These are phyloP conservation scores for Pseudozyma hubeiensis DNA, from an alignment of 1,284 basidiomycete species.

Conservation along the genomic window DNA sequence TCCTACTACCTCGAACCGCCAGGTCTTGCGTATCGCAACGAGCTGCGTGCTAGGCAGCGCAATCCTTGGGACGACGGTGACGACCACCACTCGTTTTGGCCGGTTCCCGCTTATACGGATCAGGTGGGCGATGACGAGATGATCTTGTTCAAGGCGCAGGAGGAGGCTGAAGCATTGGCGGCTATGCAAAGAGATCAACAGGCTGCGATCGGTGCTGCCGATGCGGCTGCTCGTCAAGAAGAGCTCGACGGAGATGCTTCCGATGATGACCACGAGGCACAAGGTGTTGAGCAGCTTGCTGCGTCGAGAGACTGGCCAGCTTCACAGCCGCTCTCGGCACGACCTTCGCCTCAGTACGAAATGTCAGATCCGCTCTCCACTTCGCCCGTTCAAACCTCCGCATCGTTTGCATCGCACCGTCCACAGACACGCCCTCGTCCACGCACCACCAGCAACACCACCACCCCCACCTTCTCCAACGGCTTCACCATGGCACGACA, in stretches of 20 bases:
- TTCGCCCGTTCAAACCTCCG: not conserved
- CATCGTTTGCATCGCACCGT: not conserved
- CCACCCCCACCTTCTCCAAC: constrained; percentile 13
- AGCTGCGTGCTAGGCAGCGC: constrained; percentile 11
- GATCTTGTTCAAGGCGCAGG: constrained; percentile 50
- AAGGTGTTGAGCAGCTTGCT: constrained; percentile 1
- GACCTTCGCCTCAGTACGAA: constrained; percentile 34
- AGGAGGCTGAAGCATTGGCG: constrained; percentile 24
- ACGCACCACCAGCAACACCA: constrained; percentile 13
- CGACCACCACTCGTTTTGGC: constrained; percentile 13
- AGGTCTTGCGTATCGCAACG: constrained; percentile 21
- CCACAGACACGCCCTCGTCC: constrained; percentile 1
- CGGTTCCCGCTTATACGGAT: constrained; percentile 39
- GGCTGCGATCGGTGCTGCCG: not conserved
- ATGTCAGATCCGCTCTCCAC: constrained; percentile 12
- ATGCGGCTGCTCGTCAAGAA: constrained; percentile 1
- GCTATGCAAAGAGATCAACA: constrained; percentile 15
- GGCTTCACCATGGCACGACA: constrained; percentile 30
- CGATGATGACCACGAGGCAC: constrained; percentile 6
- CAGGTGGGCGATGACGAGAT: constrained; percentile 49
- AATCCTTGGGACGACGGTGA: constrained; percentile 20
- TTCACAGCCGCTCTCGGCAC: constrained; percentile 2
- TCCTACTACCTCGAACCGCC: constrained; percentile 46
- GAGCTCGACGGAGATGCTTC: not conserved
- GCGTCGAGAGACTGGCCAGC: not conserved